These are phyloP conservation scores for Fusarium robinianum DNA, from an alignment of 2,329 filamentous ascomycete genomes.

Conservation along the genomic window DNA sequence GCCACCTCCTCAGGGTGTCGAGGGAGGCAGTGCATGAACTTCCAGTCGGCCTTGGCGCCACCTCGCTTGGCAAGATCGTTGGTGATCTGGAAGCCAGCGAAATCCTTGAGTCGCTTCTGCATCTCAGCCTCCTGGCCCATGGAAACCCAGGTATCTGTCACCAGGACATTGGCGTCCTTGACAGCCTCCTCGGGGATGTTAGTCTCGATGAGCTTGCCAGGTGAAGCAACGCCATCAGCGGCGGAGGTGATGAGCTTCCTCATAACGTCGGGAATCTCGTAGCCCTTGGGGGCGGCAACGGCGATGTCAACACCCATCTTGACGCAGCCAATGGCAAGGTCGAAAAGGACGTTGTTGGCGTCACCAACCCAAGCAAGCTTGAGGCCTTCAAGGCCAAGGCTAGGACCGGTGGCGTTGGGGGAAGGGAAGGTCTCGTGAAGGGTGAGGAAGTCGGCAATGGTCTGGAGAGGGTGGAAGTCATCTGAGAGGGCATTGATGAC, in stretches of 20 bases:
- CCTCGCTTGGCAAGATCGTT: conserved; percentile 80
- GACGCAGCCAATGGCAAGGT: conserved; percentile 83
- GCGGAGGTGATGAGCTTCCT: conserved; percentile 70
- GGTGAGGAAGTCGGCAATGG: conserved; percentile 91
- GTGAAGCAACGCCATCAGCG: conserved; percentile 57
- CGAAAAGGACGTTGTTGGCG: conserved; percentile 95
- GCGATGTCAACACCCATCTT: conserved; percentile 87
- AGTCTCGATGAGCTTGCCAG: conserved; percentile 75
- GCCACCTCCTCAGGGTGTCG: conserved; percentile 90
- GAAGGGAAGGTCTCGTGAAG: conserved; percentile 77
- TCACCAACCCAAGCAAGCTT: conserved; percentile 97
- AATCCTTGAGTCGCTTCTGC: conserved; percentile 75
- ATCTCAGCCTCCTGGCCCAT: conserved; percentile 96
- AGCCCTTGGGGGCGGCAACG: conserved; percentile 85
- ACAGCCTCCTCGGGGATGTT: conserved; percentile 82
- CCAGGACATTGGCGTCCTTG: conserved; percentile 83
- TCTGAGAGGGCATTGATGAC: conserved; percentile 89
- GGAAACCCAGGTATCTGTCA: conserved; percentile 97
- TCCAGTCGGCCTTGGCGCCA: conserved; percentile 87
- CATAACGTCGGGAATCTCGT: conserved; percentile 79
- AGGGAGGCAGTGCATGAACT: conserved; percentile 98
- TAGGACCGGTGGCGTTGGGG: conserved; percentile 41
- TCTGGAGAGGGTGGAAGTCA: conserved; percentile 91
- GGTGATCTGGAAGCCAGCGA: conserved; percentile 91
- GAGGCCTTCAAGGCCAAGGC: conserved; percentile 74